Evolutionary conservation across 1,284 basidiomycete genomes (phyloP).

Genomic region (Ustilago esculenta): DNA sequence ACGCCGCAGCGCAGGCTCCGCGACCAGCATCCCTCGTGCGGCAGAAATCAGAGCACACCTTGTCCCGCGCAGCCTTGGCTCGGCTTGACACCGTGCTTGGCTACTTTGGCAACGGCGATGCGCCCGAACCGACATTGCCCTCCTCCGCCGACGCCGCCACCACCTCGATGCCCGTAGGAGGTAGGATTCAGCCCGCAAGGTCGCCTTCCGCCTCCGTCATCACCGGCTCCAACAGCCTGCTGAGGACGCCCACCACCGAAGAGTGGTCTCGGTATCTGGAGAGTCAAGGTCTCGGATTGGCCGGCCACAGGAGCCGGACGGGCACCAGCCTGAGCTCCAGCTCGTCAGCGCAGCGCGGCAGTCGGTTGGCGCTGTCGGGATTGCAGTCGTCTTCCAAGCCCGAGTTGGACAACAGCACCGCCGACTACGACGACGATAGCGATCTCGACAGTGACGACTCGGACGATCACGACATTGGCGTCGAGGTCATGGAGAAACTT

Average conservation of each 20-base stretch:
- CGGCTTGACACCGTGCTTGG: conserved; percentile 30
- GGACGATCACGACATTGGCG: conserved; percentile 36
- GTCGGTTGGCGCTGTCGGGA: conserved; percentile 17
- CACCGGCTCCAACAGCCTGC: conserved; percentile 24
- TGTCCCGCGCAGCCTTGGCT: conserved; percentile 24
- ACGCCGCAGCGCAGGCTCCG: background rate
- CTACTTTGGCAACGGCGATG: conserved; percentile 6
- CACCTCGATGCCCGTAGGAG: conserved; percentile 1
- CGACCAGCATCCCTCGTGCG: conserved; percentile 7
- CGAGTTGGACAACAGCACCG: conserved; percentile 14
- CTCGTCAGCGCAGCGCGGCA: conserved; percentile 35
- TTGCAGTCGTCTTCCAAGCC: conserved; percentile 9
- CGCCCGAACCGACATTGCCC: conserved; percentile 2
- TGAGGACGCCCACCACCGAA: conserved; percentile 61
- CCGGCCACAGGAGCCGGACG: conserved; percentile 28
- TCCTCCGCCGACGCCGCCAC: conserved; percentile 14
- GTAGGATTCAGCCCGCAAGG: conserved; percentile 9
- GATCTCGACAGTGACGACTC: conserved; percentile 44
- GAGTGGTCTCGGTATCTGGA: conserved; percentile 61
- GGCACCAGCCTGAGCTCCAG: conserved; percentile 34
- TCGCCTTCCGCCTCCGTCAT: conserved; percentile 35
- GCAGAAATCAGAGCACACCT: conserved; percentile 30
- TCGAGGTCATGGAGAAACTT: conserved; percentile 46
- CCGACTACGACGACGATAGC: conserved; percentile 27
- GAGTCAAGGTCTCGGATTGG: conserved; percentile 49